Base-by-base conservation (phyloP, 106 monocot species). In the Dendrobium officinale region DNA sequence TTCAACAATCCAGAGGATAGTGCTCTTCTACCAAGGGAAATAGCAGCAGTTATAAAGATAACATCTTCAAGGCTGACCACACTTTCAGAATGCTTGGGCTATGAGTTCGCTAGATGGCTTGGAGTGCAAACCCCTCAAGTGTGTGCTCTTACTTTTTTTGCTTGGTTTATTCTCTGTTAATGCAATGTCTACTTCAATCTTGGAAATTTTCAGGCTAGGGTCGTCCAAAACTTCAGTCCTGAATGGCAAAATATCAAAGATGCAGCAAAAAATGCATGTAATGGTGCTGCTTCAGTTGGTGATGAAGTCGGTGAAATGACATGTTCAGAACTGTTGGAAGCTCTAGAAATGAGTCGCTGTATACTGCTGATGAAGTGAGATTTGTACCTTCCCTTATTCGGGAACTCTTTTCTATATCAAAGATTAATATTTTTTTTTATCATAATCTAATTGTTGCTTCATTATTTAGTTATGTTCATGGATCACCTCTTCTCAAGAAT, bases 31-130 rank as follows among this genome's bases (percentile, higher is more conserved):
- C 73, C 80, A 58, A 89, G 82, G 51, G 92, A 95, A 90, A 82
- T 88, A 42, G 88, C 90, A 19, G 92, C 95, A 24, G 98, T 99
- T 6, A 86, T 99, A 81, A 95, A 99, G 86, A 82, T 99, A 80
- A 77, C 91, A 77, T 91, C 98, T 43, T 95, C 92, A 72, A 89
- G 91, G 66, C 91, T 99, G 98, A 89, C 95, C 0, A 93, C 89
- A 73, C 98, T 93, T 61, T 95, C 98, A 20, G 95, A 99, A 84
- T 95, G 89, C 13, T 86, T 99, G 73, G 98, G 98, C 75, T 99
- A 95, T 83, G 98, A 95, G 67, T 89, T 99, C 75, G 98, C 98
- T 31, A 99, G 84, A 81, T 87, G 83, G 78, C 91, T 99, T 11
- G 89, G 98, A 86, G 86, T 98, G 59, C 78, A 41, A 37, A 98